phyloP scores from a whole-genome alignment of 1,139 yeast species.

The Zygoascus hellenicus region DNA sequence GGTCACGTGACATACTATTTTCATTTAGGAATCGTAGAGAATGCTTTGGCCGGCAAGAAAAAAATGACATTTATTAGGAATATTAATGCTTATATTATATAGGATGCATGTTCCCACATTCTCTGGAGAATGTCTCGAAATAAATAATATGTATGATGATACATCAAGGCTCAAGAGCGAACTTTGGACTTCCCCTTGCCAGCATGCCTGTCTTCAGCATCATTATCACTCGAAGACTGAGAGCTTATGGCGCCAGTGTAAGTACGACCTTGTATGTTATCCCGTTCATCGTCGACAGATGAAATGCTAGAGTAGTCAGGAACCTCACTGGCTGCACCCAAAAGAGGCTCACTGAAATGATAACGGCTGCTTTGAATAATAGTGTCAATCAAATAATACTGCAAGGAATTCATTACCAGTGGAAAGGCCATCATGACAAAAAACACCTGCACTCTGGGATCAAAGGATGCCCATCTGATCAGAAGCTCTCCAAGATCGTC shows the following conservation, averaged over 20 bases:
- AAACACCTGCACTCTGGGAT: slow-evolving; percentile 76
- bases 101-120: too few relatives aligned
- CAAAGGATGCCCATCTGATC: slow-evolving; percentile 72
- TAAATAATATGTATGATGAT: too few relatives aligned
- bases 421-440: slow-evolving; percentile 71
- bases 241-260: not conserved
- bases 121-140: too few relatives aligned
- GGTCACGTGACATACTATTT: too few relatives aligned
- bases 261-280: not conserved
- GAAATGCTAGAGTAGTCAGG: not conserved
- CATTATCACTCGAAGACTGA: too few relatives aligned
- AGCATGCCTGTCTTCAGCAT: too few relatives aligned
- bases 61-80: too few relatives aligned
- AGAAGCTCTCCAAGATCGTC: slow-evolving; percentile 53
- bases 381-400: slow-evolving; percentile 79
- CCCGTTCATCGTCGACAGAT: not conserved
- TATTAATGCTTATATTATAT: too few relatives aligned
- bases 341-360: slow-evolving; percentile 14
- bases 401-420: slow-evolving; percentile 66
- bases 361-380: slow-evolving; percentile 61
- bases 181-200: too few relatives aligned
- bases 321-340: slow-evolving; percentile 1
- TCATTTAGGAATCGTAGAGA: too few relatives aligned
- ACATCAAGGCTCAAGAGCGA: too few relatives aligned
- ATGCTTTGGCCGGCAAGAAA: too few relatives aligned